Base-by-base conservation (phyloP, 805 yeast species). In the Maudiozyma turicensis region DNA sequence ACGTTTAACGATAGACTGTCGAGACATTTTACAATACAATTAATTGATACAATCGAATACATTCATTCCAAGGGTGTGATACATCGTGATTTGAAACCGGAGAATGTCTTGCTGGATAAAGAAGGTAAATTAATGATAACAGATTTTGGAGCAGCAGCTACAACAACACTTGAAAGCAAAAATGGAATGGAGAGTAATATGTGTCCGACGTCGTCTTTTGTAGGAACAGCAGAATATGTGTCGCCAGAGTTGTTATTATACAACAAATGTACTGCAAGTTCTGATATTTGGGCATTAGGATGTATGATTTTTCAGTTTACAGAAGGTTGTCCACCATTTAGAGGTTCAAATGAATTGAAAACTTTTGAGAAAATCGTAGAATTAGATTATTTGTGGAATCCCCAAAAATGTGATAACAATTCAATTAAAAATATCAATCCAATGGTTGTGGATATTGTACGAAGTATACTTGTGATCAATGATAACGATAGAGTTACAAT, bases 211-310 rank as follows among this genome's bases (percentile, higher is more conserved):
- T 85, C 86, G 6, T 89, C 97, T 0, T 93, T 91, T 71, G 98
- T 91, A 3, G 99, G 99, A 0, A 91, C 99, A 0, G 98, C 98
- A 0, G 97, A 90, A 62, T 90, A 90, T 61, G 96, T 93, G 2
- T 83, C 95, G 0, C 99, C 98, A 0, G 99, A 93, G 64, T 70
- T 93, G 40, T 71, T 93, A 45, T 76, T 81, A 45, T 74, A 78
- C 58, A 93, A 91, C 63, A 72, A 76, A 37, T 87, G 95, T 61
- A 93, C 95, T 15, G 85, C 80, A 60, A 84, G 83, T 53, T 76
- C 91, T 33, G 97, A 89, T 64, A 67, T 86, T n/a, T 89, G 97
- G 97, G 96, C 97, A 1, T 65, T 88, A 49, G 97, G 96, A 1
- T 89, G 97, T 66, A 85, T 89, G 37, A 66, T 90, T 39, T 89